phyloP scores from a whole-genome alignment of 2,329 filamentous ascomycete genomes.

The Didymella sp. region DNA sequence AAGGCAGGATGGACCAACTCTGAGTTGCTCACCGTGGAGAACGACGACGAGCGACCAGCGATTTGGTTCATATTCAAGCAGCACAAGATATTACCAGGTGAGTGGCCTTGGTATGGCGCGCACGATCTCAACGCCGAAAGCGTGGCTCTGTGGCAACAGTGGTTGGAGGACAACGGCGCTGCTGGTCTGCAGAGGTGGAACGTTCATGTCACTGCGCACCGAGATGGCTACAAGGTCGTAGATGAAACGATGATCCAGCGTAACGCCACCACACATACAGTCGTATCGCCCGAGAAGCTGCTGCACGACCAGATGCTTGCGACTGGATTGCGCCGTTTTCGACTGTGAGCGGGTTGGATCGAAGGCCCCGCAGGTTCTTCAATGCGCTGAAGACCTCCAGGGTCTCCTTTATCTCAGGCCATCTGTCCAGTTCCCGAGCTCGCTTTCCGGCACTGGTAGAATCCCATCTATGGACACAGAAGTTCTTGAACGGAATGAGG shows the following conservation, averaged over 20 bases:
- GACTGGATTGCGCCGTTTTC: neutral
- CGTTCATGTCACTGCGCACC: neutral
- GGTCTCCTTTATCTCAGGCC: too few relatives aligned
- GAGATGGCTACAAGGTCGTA: neutral
- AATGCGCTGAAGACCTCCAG: too few relatives aligned
- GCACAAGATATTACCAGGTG: neutral
- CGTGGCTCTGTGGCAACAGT: neutral
- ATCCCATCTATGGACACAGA: too few relatives aligned
- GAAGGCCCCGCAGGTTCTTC: too few relatives aligned
- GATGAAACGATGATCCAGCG: neutral
- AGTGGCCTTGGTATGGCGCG: conserved; percentile 1
- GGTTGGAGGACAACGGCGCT: neutral
- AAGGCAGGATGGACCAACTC: neutral
- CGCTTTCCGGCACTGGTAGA: too few relatives aligned
- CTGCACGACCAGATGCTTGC: neutral
- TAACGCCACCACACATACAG: neutral
- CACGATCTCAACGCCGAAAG: neutral
- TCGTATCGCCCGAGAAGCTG: neutral
- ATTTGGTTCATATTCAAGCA: neutral
- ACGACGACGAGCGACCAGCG: neutral
- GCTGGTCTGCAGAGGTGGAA: neutral
- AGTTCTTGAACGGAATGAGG: too few relatives aligned
- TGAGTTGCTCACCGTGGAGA: neutral
- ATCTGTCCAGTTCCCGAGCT: too few relatives aligned
- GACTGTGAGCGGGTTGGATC: neutral